phyloP scores from a whole-genome alignment of 768 basidiomycete genomes.

The Tulasnella sp. region DNA sequence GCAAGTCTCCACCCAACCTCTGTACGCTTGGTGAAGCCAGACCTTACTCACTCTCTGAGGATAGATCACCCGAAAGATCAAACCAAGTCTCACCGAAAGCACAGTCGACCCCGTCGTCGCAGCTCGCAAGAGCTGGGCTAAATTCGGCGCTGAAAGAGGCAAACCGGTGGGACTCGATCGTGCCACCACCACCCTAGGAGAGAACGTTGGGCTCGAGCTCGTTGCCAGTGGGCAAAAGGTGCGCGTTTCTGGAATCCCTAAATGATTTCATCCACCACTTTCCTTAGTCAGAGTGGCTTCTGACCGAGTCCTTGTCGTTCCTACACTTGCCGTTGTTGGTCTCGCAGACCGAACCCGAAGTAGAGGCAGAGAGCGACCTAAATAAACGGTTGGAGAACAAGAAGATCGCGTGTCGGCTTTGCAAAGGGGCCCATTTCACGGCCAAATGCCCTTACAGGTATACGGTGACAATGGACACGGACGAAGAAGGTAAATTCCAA shows the following conservation, averaged over 20 bases:
- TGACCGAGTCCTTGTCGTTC: no score
- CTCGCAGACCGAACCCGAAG: slow-evolving; percentile 61
- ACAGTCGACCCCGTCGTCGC: slow-evolving; percentile 93
- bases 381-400: slow-evolving; percentile 56
- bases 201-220: slow-evolving; percentile 57
- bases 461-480: slow-evolving; percentile 63
- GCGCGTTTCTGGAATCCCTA: slow-evolving; percentile 30
- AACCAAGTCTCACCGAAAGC: slow-evolving; percentile 78
- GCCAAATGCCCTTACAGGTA: slow-evolving; percentile 98
- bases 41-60: not conserved
- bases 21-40: not conserved
- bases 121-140: slow-evolving; percentile 85
- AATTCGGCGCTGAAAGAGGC: slow-evolving; percentile 88
- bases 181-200: slow-evolving; percentile 88
- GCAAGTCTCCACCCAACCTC: slow-evolving; percentile 34
- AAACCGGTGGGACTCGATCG: slow-evolving; percentile 83
- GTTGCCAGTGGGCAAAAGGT: slow-evolving; percentile 46
- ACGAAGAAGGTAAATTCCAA: slow-evolving; percentile 34
- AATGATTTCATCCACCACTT: no score
- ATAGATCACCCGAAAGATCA: slow-evolving; percentile 79
- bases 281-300: no score
- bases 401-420: slow-evolving; percentile 85
- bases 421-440: slow-evolving; percentile 96
- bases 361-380: slow-evolving; percentile 52
- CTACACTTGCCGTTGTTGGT: no score